These are phyloP conservation scores for Trifolium pratense DNA, from an alignment of 306 rosid species.

Conservation along the genomic window DNA sequence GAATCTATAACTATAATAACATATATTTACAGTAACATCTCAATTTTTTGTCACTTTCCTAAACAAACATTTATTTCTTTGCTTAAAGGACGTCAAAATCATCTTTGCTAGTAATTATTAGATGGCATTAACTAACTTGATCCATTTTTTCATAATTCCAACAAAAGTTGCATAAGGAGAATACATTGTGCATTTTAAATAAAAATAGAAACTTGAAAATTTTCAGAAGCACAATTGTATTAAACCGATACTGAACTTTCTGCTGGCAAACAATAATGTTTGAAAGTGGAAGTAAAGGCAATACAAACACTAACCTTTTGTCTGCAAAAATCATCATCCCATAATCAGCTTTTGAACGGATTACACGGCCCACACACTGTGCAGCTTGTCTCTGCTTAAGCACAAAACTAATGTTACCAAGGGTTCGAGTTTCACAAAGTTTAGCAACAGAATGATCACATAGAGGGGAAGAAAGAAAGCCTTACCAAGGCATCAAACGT, in stretches of 20 bases:
- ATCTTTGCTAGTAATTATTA: not conserved
- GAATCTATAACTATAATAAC: slow-evolving; percentile 12
- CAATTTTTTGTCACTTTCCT: not conserved
- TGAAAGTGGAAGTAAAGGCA: slow-evolving; percentile 18
- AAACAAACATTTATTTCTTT: not conserved
- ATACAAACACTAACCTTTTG: slow-evolving; percentile 63
- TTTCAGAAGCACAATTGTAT: not conserved
- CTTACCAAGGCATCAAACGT: slow-evolving; percentile 94
- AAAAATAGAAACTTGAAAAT: slow-evolving; percentile 15
- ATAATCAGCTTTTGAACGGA: slow-evolving; percentile 95
- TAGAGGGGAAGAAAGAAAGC: not conserved
- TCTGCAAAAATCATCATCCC: slow-evolving; percentile 99
- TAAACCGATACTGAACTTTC: slow-evolving; percentile 5
- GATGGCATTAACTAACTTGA: not conserved
- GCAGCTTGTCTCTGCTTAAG: slow-evolving; percentile 93
- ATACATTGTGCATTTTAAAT: not conserved
- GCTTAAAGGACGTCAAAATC: not conserved
- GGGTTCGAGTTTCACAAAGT: slow-evolving; percentile 7
- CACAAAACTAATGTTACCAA: slow-evolving; percentile 28
- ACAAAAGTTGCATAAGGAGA: not conserved
- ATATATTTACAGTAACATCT: slow-evolving; percentile 3
- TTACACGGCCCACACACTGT: slow-evolving; percentile 96
- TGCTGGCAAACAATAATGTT: slow-evolving; percentile 1
- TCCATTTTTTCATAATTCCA: slow-evolving; percentile 13
- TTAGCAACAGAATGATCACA: slow-evolving; percentile 26